Evolutionary conservation across 495 filamentous ascomycete species (phyloP).

Genomic region (Penicillium daleae): DNA sequence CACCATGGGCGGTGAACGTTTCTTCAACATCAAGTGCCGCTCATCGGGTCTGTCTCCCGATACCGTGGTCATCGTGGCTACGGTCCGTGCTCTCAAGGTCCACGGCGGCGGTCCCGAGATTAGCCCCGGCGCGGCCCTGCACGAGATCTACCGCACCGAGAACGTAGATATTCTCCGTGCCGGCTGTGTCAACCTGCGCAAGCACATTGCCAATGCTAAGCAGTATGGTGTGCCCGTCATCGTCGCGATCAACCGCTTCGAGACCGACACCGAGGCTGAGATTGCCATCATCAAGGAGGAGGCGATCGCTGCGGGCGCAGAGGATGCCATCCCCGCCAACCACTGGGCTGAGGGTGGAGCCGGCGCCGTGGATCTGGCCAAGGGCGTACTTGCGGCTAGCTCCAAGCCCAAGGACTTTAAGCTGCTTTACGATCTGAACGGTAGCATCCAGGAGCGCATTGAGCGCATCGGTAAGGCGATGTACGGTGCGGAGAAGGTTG

Average conservation of each 20-base stretch:
- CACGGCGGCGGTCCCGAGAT: slow-evolving; percentile 95
- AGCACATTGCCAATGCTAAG: slow-evolving; percentile 88
- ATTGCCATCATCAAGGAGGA: slow-evolving; percentile 87
- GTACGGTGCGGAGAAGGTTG: slow-evolving; percentile 90
- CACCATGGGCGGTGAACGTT: slow-evolving; percentile 98
- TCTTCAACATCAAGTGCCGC: slow-evolving; percentile 99
- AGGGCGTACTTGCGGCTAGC: slow-evolving; percentile 80
- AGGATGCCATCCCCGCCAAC: slow-evolving; percentile 90
- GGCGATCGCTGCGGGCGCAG: slow-evolving; percentile 87
- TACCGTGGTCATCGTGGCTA: slow-evolving; percentile 92
- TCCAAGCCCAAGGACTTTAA: slow-evolving; percentile 88
- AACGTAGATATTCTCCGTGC: slow-evolving; percentile 87
- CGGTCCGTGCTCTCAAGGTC: slow-evolving; percentile 92
- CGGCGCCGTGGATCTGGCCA: slow-evolving; percentile 87
- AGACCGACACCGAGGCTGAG: slow-evolving; percentile 92
- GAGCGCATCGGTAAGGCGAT: slow-evolving; percentile 87
- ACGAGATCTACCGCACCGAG: slow-evolving; percentile 87
- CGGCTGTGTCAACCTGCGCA: slow-evolving; percentile 91
- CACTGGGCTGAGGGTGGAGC: slow-evolving; percentile 97
- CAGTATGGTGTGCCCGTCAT: slow-evolving; percentile 93
- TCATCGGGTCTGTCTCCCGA: slow-evolving; percentile 91
- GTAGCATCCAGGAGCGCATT: slow-evolving; percentile 84
- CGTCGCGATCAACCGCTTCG: slow-evolving; percentile 95
- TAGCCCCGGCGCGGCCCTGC: slow-evolving; percentile 77
- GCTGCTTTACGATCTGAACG: slow-evolving; percentile 81